Base-by-base conservation (phyloP, 352 stramenopile genomes). In the Hyaloperonospora arabidopsidis region DNA sequence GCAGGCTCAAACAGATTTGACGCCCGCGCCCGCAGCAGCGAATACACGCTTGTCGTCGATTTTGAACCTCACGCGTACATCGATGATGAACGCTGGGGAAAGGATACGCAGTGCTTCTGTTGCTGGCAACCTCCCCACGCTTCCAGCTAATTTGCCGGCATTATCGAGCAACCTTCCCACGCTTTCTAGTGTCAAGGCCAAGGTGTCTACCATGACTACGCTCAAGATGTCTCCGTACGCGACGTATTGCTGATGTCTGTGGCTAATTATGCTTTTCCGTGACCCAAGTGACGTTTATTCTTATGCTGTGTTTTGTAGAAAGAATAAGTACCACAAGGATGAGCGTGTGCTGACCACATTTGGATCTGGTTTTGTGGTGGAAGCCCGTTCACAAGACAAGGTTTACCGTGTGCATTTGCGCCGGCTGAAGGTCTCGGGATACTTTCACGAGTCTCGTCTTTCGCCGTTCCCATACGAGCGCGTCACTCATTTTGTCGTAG, bases 401-500 rank as follows among this genome's bases (percentile, higher is more conserved):
- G 87, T 90, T 61, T 93, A 93, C 61, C 68, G 82, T 41, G 76
- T 93, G 18, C 69, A 86, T 35, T 67, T 93, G 36, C 83, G 83
- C n/a, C 79, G 82, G 2, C 70, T 90, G 25, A 76, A 79, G 54
- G 77, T 81, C 48, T 69, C 57, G 2, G 83, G 78, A 7, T 89
- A 75, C 54, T 93, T 90, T 45, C 77, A 90, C 68, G 83, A 93
- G 46, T 56, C 67, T 8, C 74, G 63, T 23, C 51, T 93, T 25
- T 52, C 63, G 45, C 57, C 67, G 18, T 93, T 93, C 61, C 83
- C 83, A n/a, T 93, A 93, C 39, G 79, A 93, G 29, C 77, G 78
- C 35, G 83, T 89, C 23, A 90, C 83, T 47, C 83, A 93, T 44
- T 84, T 93, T 54, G 78, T 90, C n/a, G 79, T 93, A 39, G 79